Evolutionary conservation across 208 protist species (phyloP), one percentile per base, ranked within the genome.

Genomic region (Trypanosoma platydactyli): DNA sequence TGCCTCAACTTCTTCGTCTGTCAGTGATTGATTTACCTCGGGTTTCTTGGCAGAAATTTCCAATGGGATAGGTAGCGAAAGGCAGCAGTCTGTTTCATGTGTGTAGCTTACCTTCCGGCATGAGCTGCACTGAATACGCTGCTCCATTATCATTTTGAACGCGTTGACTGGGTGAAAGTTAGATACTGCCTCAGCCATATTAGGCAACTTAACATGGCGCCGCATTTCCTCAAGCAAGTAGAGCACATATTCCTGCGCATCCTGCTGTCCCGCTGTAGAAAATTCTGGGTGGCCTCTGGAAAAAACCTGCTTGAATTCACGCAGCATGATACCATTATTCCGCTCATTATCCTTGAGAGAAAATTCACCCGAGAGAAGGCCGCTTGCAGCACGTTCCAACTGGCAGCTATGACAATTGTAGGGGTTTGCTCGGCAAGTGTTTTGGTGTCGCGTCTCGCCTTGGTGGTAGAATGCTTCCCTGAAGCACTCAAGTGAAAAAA

Each of bases 281-380:
- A 99, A 99, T 60, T 98, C 97, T n/a, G 90, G 72, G 75, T 99
- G 97, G 27, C 76, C 76, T 25, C 87, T 71, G 22, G 91, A 94
- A 54, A 98, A 91, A n/a, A 98, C 83, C 30, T 66, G 84, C 80
- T 99, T 99, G 71, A 99, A 98, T 57, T 91, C 94, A 20, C 85
- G 78, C 25, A 96, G 96, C 20, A 69, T 71, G 42, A 99, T 89
- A 57, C 94, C 91, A 45, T 91, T 82, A 64, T 71, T 69, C 40
- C 53, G 64, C 18, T 78, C 68, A 38, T 65, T 72, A 24, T 75
- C 87, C 24, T 77, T 63, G n/a, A 74, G 51, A 42, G 94, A 94
- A 79, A 98, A 98, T 29, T 89, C 72, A 16, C 98, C 98, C 12
- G 84, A 95, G 9, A 94, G 72, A 3, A 99, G 75, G 0, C 95